phyloP scores from a whole-genome alignment of 1,139 yeast genomes.

The Suhomyces choctaworum region DNA sequence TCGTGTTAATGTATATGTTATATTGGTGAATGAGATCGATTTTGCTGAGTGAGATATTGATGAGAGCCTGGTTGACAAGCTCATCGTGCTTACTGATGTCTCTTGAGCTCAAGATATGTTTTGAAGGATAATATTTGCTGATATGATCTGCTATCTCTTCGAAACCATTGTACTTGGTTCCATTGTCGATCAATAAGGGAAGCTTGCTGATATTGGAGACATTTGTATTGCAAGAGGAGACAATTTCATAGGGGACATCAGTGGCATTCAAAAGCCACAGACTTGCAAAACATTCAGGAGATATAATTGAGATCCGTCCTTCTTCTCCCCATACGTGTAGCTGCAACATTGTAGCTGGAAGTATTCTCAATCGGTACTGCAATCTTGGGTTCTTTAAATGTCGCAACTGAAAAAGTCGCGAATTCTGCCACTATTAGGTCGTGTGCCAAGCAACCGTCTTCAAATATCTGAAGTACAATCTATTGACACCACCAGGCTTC shows the following conservation, averaged over 20 bases:
- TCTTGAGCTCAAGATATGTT: constrained; percentile 16
- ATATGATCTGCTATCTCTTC: constrained; percentile 41
- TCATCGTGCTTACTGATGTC: constrained; percentile 11
- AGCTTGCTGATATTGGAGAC: constrained; percentile 52
- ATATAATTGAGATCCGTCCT: constrained; percentile 33
- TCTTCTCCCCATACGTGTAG: constrained; percentile 62
- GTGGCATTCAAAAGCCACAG: constrained; percentile 31
- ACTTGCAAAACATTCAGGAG: constrained; percentile 42
- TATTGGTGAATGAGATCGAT: constrained; percentile 57
- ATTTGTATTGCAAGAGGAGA: constrained; percentile 61
- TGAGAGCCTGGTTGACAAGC: constrained; percentile 18
- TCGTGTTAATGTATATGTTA: constrained; percentile 57
- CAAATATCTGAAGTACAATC: no score
- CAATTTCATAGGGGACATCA: constrained; percentile 27
- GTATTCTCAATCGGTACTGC: no score
- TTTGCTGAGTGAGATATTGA: constrained; percentile 35
- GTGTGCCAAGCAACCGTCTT: no score
- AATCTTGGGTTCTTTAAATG: constrained; percentile 1
- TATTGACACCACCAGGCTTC: background rate
- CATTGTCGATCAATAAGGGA: constrained; percentile 52
- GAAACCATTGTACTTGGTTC: constrained; percentile 46
- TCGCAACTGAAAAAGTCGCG: constrained; percentile 4
- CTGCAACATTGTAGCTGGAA: constrained; percentile 9
- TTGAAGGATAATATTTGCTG: constrained; percentile 19
- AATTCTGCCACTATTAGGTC: no score